Evolutionary conservation across 78 protist species (phyloP), one percentile per base, ranked within the genome.

Genomic region (Guillardia theta): DNA sequence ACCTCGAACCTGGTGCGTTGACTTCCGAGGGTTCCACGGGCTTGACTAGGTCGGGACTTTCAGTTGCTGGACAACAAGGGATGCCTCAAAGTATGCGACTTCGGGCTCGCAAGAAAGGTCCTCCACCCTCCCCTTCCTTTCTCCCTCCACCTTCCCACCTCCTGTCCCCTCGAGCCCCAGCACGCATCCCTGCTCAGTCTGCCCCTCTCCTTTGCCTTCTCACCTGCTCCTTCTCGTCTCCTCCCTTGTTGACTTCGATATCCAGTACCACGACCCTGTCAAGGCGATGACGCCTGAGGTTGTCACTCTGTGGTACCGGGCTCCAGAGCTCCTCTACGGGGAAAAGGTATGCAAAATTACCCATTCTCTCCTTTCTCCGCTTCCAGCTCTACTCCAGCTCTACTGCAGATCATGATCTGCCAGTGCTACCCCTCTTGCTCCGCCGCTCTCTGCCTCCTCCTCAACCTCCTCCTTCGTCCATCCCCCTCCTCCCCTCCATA

Each of bases 261-360:
- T 94, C 21, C 0, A 15, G 4, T 94, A 94, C 92, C 43, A 44
- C 0, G 94, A 92, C 45, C 96, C 96, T 6, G n/a, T 76, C 37
- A 62, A 64, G 92, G 22, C 10, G 37, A 37, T 53, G n/a, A 92
- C 94, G 33, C 90, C 37, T 18, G 4, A 5, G 64, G 96, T 94
- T 12, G 96, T 94, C 19, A 94, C 96, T 15, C 96, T 94, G 46
- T 70, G 83, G 83, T 70, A 70, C 83, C 83, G 83, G 27, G 83
- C 83, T 24, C 83, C 83, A 43, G 83, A 70, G 83, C 83, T 70
- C 45, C 22, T 70, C 46, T 70, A 70, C 83, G 83, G 83, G 27
- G 83, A 70, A 22, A 70, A 70, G 70, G 70, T 58, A 58, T 19
- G 58, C 58, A 15, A 50, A 15, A 50, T 10, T 19, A 19, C 15